Evolutionary conservation across 805 yeast genomes (phyloP).

Genomic region (Spathaspora gorwiae): DNA sequence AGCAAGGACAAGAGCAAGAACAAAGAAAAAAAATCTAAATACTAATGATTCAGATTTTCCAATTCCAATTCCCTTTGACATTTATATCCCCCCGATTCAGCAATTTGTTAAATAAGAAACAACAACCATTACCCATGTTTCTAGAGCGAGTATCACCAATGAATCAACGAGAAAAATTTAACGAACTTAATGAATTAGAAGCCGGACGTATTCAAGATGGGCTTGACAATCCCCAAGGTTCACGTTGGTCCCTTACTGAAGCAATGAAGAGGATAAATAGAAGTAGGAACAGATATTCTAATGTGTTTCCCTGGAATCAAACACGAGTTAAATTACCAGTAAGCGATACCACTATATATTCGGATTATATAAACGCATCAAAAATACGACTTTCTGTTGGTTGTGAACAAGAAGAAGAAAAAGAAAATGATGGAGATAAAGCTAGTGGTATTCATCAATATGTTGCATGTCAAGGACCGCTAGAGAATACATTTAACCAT

Average conservation of each 20-base stretch:
- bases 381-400: constrained; percentile 6
- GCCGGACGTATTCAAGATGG: constrained; percentile 9
- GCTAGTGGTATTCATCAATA: constrained; percentile 22
- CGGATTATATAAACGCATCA: constrained; percentile 41
- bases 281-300: constrained; percentile 31
- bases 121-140: not conserved
- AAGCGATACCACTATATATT: not conserved
- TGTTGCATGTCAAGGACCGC: constrained; percentile 70
- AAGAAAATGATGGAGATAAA: not conserved
- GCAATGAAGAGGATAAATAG: constrained; percentile 7
- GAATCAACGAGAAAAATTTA: constrained; percentile 11
- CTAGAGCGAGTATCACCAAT: not conserved
- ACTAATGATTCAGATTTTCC: not conserved
- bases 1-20: no score
- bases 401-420: not conserved
- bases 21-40: not conserved
- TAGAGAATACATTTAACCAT: constrained; percentile 32
- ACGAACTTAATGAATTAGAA: constrained; percentile 10
- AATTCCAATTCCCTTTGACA: not conserved
- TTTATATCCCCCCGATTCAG: not conserved
- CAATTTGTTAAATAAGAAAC: not conserved
- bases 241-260: constrained; percentile 8
- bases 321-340: constrained; percentile 30
- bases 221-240: constrained; percentile 3
- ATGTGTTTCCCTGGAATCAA: constrained; percentile 39